Percentiles rank a stretch among this genome's conserved stretches.
Evolutionary conservation across 1,139 yeast species (phyloP).

Genomic region (Lodderomyces orthopsilosis): DNA sequence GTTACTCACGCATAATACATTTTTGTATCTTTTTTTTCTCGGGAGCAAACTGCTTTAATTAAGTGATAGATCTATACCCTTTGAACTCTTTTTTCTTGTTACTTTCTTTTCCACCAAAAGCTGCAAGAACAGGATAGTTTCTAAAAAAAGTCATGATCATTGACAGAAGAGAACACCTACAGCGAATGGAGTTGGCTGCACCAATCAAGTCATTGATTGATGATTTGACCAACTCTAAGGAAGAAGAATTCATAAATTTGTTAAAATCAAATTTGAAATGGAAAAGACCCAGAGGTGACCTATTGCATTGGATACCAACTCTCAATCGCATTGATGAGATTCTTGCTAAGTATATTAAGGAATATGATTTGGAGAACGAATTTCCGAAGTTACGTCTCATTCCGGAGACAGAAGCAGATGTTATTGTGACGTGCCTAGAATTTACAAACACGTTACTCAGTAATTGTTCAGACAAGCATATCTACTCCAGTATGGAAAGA

Average conservation of each 20-base stretch:
- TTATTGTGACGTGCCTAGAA: slow-evolving; percentile 52
- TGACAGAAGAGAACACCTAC: slow-evolving; percentile 30
- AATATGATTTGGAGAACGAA: slow-evolving; percentile 54
- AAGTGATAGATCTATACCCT: neutral
- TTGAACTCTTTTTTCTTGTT: neutral
- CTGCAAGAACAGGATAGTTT: neutral
- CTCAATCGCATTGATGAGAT: slow-evolving; percentile 73
- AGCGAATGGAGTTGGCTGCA: slow-evolving; percentile 30
- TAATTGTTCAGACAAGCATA: slow-evolving; percentile 64
- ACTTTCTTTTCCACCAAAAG: neutral
- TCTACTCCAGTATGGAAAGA: slow-evolving; percentile 67
- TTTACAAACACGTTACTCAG: slow-evolving; percentile 67
- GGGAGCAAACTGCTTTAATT: neutral
- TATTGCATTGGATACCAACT: slow-evolving; percentile 74
- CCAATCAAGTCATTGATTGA: slow-evolving; percentile 31
- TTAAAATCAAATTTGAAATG: slow-evolving; percentile 39
- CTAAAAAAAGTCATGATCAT: slow-evolving; percentile 27
- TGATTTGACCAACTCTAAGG: slow-evolving; percentile 28
- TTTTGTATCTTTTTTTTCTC: neutral
- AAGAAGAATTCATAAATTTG: slow-evolving; percentile 29
- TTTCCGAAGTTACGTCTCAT: slow-evolving; percentile 47
- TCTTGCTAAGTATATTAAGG: slow-evolving; percentile 50
- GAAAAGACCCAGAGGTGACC: slow-evolving; percentile 71
- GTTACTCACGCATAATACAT: too few relatives aligned
- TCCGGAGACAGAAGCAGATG: slow-evolving; percentile 39